phyloP scores from a whole-genome alignment of 2,329 filamentous ascomycete species.

The Teratosphaeria destructans region DNA sequence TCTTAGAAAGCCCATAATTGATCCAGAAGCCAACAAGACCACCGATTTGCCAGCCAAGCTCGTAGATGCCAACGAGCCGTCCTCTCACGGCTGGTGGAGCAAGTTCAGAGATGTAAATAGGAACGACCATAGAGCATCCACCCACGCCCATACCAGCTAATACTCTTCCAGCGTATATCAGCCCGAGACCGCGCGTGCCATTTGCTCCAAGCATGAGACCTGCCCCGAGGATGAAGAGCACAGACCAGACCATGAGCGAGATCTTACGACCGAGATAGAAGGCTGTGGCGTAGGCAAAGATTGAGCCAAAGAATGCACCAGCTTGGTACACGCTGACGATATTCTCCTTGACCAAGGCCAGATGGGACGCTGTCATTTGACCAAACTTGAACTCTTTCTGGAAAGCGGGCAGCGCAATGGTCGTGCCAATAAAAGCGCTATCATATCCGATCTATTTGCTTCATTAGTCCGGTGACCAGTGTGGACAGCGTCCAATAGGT shows the following conservation, averaged over 20 bases:
- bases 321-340: constrained; percentile 76
- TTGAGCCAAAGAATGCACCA: constrained; percentile 64
- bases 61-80: constrained; percentile 48
- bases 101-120: constrained; percentile 51
- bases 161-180: constrained; percentile 48
- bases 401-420: constrained; percentile 61
- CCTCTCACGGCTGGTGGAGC: constrained; percentile 49
- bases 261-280: constrained; percentile 58
- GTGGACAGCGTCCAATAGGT: neutral
- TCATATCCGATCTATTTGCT: constrained; percentile 18
- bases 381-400: constrained; percentile 56
- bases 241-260: constrained; percentile 50
- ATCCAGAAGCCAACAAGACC: constrained; percentile 31
- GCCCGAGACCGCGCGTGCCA: constrained; percentile 50
- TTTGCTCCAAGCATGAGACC: constrained; percentile 62
- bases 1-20: constrained; percentile 35
- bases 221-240: constrained; percentile 60
- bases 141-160: constrained; percentile 49
- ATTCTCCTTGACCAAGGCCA: constrained; percentile 57
- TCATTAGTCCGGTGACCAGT: constrained; percentile 43
- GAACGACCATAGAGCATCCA: constrained; percentile 45
- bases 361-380: constrained; percentile 35
- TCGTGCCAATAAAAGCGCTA: constrained; percentile 63
- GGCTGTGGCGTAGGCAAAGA: constrained; percentile 55
- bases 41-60: constrained; percentile 45